Evolutionary conservation across 495 filamentous ascomycete species (phyloP), one percentile per base, ranked within the genome.

Genomic region (Jackrogersella multiformis): DNA sequence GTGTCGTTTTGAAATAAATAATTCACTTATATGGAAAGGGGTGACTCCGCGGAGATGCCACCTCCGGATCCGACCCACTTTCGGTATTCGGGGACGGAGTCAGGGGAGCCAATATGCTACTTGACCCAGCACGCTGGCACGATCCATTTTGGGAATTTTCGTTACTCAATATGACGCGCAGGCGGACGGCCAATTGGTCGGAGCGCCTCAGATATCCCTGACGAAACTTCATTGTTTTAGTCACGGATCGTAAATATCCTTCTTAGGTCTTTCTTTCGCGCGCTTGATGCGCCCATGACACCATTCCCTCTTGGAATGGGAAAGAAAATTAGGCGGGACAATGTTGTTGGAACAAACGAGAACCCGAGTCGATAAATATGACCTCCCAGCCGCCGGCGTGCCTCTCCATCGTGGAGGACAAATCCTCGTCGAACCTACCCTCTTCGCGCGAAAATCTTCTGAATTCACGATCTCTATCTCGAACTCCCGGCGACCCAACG

Each of bases 131-230:
- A 35, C 30, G 23, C n/a, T 63, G 54, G 35, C 21, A 21, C 56
- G 54, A 41, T 35, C 60, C 66, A 26, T 64, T 69, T 64, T 63
- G 52, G 59, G 66, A 64, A 35, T 69, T 69, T 61, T 45, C 36
- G 55, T 69, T 69, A 69, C 56, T 15, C 61, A 65, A 69, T 69
- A 69, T 61, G 66, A 69, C 56, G 66, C 61, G 21, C 56, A 57
- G 52, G 56, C 57, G 21, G 44, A 52, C 36, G 38, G 20, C 52
- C 38, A 66, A 66, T 70, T 66, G 56, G 67, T 56, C 56, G 61
- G 65, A 42, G 49, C 30, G 61, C 48, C 49, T 53, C 5, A 9
- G 32, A 5, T 24, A 70, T 60, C 61, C 61, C 49, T 69, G 56
- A 20, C 20, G 34, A 49, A 24, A 34, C 26, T 51, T 65, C 41